These are phyloP conservation scores for Yamadazyma triangularis DNA, from an alignment of 1,139 yeast species.

Conservation along the genomic window DNA sequence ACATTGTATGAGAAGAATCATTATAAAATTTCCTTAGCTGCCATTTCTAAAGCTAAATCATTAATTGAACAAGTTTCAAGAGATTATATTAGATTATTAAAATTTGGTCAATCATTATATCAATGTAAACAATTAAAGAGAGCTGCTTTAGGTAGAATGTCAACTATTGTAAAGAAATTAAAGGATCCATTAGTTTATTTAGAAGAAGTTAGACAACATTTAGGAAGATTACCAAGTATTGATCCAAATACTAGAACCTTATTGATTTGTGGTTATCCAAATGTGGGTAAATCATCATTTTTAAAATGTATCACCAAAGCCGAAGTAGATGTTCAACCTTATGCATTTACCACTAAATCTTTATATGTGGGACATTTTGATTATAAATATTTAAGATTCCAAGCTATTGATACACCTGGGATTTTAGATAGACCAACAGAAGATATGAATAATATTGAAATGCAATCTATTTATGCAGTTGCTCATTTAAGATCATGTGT, in stretches of 20 bases:
- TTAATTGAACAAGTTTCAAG: slow-evolving; percentile 93
- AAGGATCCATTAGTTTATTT: slow-evolving; percentile 90
- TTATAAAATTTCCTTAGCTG: slow-evolving; percentile 95
- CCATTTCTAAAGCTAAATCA: slow-evolving; percentile 89
- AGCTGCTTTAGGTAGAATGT: slow-evolving; percentile 99
- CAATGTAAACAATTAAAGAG: slow-evolving; percentile 98
- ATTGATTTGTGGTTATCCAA: slow-evolving; percentile 97
- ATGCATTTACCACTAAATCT: slow-evolving; percentile 96
- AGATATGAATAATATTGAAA: slow-evolving; percentile 98
- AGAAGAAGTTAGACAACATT: slow-evolving; percentile 98
- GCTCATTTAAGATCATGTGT: slow-evolving; percentile 97
- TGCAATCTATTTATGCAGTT: slow-evolving; percentile 98
- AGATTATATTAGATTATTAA: slow-evolving; percentile 88
- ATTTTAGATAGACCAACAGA: slow-evolving; percentile 97
- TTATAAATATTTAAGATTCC: slow-evolving; percentile 94
- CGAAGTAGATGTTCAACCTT: slow-evolving; percentile 98
- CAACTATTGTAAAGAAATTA: slow-evolving; percentile 89
- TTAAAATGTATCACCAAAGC: slow-evolving; percentile 92
- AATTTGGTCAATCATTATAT: slow-evolving; percentile 95
- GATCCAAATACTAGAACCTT: slow-evolving; percentile 98
- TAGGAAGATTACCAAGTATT: slow-evolving; percentile 96
- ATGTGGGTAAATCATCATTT: slow-evolving; percentile 97
- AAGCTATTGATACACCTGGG: slow-evolving; percentile 99
- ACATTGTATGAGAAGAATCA: slow-evolving; percentile 97
- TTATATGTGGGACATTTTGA: slow-evolving; percentile 96